Percentiles rank a stretch among this genome's conserved stretches.
Conservation (phyloP, 2,329 filamentous ascomycete species). For the Aspergillus tanneri region DNA sequence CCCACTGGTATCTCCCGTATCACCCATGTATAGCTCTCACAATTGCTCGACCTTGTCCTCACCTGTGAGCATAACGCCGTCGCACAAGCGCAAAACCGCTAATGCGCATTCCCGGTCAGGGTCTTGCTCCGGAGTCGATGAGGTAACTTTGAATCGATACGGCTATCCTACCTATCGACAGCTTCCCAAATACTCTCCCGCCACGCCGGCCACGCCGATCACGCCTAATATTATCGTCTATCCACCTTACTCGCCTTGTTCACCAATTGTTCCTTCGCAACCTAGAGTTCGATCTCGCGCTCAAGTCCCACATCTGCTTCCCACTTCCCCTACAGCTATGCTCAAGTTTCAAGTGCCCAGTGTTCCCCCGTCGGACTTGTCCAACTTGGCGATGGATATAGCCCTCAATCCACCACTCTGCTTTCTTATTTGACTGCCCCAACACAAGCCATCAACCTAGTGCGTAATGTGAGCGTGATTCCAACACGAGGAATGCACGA, state of each 20-base stretch:
- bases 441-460: constrained; percentile 79
- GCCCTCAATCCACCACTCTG: constrained; percentile 61
- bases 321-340: constrained; percentile 29
- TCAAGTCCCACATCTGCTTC: constrained; percentile 30
- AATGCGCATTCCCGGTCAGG: constrained; percentile 56
- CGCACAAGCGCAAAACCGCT: constrained; percentile 42
- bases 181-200: constrained; percentile 59
- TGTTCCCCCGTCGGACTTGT: constrained; percentile 25
- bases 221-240: constrained; percentile 40
- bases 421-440: constrained; percentile 73
- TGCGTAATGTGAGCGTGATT: constrained; percentile 72
- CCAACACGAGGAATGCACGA: constrained; percentile 65
- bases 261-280: constrained; percentile 37
- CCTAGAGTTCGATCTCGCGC: constrained; percentile 44
- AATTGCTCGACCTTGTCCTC: constrained; percentile 58
- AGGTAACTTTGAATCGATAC: constrained; percentile 64
- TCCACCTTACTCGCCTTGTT: constrained; percentile 33
- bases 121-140: constrained; percentile 68
- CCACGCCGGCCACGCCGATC: constrained; percentile 40
- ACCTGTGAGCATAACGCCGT: constrained; percentile 57
- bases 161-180: constrained; percentile 83
- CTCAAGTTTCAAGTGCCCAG: constrained; percentile 26
- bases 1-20: constrained; percentile 48
- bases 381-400: constrained; percentile 27
- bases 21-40: constrained; percentile 30